Percentiles rank a stretch among this genome's conserved stretches.
phyloP scores from a whole-genome alignment of 202 grass and related monocot genomes.

The Sporobolus alterniflorus region DNA sequence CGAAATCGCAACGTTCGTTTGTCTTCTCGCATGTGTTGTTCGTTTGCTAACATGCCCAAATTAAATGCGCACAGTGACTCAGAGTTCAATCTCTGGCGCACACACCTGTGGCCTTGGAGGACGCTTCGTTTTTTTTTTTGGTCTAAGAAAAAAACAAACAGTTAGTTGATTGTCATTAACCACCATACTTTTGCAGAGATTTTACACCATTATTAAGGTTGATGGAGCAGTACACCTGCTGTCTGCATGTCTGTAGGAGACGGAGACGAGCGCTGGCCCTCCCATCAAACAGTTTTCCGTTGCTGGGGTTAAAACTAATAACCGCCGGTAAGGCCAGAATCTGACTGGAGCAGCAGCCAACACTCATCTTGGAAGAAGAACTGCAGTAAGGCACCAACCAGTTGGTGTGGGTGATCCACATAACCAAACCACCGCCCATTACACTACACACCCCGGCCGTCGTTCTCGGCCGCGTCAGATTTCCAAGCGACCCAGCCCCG shows the following conservation, averaged over 20 bases:
- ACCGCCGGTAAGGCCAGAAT: too few species aligned
- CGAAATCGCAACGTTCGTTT: not conserved
- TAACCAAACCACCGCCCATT: not conserved
- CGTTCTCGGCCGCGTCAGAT: not conserved
- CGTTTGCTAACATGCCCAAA: not conserved
- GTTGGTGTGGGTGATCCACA: not conserved
- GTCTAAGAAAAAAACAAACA: not conserved
- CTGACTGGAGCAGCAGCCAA: too few species aligned
- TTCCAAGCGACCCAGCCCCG: constrained; percentile 1
- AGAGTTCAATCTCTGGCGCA: not conserved
- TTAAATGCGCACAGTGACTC: not conserved
- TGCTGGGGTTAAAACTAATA: too few species aligned
- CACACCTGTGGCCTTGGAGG: not conserved
- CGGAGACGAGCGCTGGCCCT: not conserved
- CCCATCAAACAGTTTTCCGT: not conserved
- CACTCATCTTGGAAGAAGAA: too few species aligned
- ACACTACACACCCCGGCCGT: not conserved
- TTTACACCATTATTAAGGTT: not conserved
- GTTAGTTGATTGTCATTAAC: not conserved
- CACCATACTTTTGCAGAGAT: not conserved
- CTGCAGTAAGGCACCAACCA: too few species aligned
- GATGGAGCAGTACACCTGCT: not conserved
- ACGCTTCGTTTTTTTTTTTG: not conserved
- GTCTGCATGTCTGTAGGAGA: not conserved
- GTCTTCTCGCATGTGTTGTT: constrained; percentile 12